These are phyloP conservation scores for Ustilago lituana DNA, from an alignment of 1,284 basidiomycete species.

Conservation along the genomic window DNA sequence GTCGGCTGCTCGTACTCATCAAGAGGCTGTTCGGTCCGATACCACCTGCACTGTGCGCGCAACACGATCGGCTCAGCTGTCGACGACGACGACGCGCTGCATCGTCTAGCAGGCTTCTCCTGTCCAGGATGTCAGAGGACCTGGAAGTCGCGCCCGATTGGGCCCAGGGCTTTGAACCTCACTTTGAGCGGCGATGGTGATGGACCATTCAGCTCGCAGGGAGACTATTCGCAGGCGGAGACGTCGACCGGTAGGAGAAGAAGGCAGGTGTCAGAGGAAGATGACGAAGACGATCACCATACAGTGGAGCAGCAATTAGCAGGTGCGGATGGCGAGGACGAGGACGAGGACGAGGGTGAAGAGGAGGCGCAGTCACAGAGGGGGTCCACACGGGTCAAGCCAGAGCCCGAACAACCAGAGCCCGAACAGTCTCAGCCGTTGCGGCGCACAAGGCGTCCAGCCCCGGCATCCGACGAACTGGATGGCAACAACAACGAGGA, in stretches of 20 bases:
- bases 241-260: conserved; percentile 6
- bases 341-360: conserved; percentile 7
- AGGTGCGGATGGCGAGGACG: background rate
- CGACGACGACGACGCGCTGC: conserved; percentile 25
- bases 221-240: conserved; percentile 4
- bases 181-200: conserved; percentile 1
- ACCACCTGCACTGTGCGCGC: conserved; percentile 41
- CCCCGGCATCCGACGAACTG: background rate
- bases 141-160: conserved; percentile 41
- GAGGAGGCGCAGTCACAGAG: conserved; percentile 1
- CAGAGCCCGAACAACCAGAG: conserved; percentile 23
- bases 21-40: conserved; percentile 16
- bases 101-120: conserved; percentile 12
- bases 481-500: conserved; percentile 17
- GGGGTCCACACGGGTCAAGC: conserved; percentile 11
- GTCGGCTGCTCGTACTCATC: conserved; percentile 19
- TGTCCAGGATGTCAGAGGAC: conserved; percentile 15
- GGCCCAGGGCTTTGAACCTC: conserved; percentile 24
- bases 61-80: conserved; percentile 16
- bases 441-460: background rate
- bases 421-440: conserved; percentile 9
- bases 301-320: background rate
- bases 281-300: conserved; percentile 47
- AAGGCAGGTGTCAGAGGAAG: conserved; percentile 54
- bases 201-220: conserved; percentile 11